Evolutionary conservation across 2,329 filamentous ascomycete genomes (phyloP).

Genomic region (Penicillium sp.): DNA sequence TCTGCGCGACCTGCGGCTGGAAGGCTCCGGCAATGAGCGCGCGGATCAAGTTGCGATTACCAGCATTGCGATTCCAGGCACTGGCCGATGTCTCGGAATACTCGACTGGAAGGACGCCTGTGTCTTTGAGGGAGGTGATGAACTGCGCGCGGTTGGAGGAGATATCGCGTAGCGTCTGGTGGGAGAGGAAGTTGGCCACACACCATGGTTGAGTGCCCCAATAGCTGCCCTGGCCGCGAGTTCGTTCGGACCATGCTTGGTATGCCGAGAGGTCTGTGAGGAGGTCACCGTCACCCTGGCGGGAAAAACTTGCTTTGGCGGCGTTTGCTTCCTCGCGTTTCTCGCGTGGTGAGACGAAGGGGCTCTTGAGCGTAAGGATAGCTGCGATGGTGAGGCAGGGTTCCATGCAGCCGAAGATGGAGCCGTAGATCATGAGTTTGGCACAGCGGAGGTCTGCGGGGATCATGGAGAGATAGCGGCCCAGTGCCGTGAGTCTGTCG

Average conservation of each 20-base stretch:
- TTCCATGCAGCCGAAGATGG: constrained; percentile 89
- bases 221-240: constrained; percentile 45
- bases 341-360: constrained; percentile 80
- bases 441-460: constrained; percentile 89
- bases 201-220: constrained; percentile 67
- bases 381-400: constrained; percentile 85
- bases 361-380: constrained; percentile 83
- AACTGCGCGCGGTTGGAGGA: constrained; percentile 83
- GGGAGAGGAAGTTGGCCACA: constrained; percentile 78
- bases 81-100: constrained; percentile 34
- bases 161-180: constrained; percentile 83
- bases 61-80: constrained; percentile 33
- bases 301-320: constrained; percentile 70
- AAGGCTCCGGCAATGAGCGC: constrained; percentile 72
- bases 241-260: constrained; percentile 73
- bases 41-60: constrained; percentile 57
- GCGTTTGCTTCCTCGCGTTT: constrained; percentile 79
- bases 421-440: constrained; percentile 93
- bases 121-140: constrained; percentile 78
- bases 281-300: constrained; percentile 74
- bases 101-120: constrained; percentile 68
- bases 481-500: constrained; percentile 82
- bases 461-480: constrained; percentile 90
- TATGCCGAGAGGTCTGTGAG: constrained; percentile 83
- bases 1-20: constrained; percentile 83